Evolutionary conservation across 352 stramenopile species (phyloP).

Genomic region (Phytophthora vignae): DNA sequence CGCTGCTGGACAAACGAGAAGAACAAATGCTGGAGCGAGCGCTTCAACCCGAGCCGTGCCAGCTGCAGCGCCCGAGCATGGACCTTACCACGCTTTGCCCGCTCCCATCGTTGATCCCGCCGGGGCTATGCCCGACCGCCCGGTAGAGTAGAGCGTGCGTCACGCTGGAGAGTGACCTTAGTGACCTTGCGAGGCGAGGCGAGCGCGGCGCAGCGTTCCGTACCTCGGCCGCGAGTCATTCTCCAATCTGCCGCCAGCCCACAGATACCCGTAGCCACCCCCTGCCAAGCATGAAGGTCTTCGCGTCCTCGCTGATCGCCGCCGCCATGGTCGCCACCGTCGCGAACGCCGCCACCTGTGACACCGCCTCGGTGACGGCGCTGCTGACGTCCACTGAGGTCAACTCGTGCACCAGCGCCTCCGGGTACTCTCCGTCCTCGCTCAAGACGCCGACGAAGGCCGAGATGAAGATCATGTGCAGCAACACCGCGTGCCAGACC

Average conservation of each 20-base stretch:
- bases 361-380: conserved; percentile 29
- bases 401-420: conserved; percentile 34
- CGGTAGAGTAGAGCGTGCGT: conserved; percentile 21
- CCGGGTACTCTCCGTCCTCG: conserved; percentile 42
- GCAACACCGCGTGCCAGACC: conserved; percentile 33
- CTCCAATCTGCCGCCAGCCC: conserved; percentile 29
- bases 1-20: conserved; percentile 4
- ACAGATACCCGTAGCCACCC: conserved; percentile 20
- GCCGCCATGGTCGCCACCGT: conserved; percentile 24
- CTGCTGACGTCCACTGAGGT: conserved; percentile 23
- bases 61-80: background rate
- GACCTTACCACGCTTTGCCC: conserved; percentile 21
- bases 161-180: background rate
- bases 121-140: conserved; percentile 20
- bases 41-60: conserved; percentile 12
- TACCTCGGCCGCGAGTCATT: conserved; percentile 17
- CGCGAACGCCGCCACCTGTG: conserved; percentile 36
- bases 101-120: conserved; percentile 16
- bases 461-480: conserved; percentile 40
- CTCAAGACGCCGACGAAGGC: conserved; percentile 28
- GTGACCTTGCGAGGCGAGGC: too few species aligned
- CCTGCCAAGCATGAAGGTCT: conserved; percentile 41
- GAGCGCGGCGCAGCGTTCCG: conserved; percentile 2
- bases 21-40: background rate
- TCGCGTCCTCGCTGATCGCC: conserved; percentile 23